These are phyloP conservation scores for Aspergillus ostianus DNA, from an alignment of 495 filamentous ascomycete species.

Conservation along the genomic window DNA sequence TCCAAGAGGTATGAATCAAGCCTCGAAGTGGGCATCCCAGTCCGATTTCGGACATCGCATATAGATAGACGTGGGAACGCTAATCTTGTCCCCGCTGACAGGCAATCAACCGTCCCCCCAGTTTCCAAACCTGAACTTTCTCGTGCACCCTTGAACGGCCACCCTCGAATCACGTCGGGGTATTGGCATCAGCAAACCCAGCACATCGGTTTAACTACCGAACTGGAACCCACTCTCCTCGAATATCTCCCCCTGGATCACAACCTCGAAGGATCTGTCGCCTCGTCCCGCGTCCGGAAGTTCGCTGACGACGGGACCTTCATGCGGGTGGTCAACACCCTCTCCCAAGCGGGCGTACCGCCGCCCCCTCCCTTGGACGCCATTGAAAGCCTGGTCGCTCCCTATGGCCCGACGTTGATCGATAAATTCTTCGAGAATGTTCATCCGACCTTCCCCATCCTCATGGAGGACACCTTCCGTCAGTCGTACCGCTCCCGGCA, in stretches of 20 bases:
- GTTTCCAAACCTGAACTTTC: slow-evolving; percentile 27
- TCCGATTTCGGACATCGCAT: slow-evolving; percentile 26
- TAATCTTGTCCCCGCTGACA: slow-evolving; percentile 20
- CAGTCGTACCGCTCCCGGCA: slow-evolving; percentile 79
- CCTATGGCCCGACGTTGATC: slow-evolving; percentile 76
- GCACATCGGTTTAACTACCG: slow-evolving; percentile 54
- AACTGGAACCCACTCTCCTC: slow-evolving; percentile 50
- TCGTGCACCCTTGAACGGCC: slow-evolving; percentile 23
- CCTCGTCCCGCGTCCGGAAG: slow-evolving; percentile 58
- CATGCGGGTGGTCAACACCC: slow-evolving; percentile 53
- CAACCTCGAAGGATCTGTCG: slow-evolving; percentile 40
- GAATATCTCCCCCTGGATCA: slow-evolving; percentile 44
- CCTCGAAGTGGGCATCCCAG: slow-evolving; percentile 7
- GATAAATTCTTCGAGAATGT: slow-evolving; percentile 86
- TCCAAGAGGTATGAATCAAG: slow-evolving; percentile 42
- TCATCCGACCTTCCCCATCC: slow-evolving; percentile 86
- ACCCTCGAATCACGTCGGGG: slow-evolving; percentile 34
- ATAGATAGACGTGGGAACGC: slow-evolving; percentile 15
- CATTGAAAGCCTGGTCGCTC: slow-evolving; percentile 79
- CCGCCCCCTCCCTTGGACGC: slow-evolving; percentile 66
- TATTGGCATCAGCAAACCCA: slow-evolving; percentile 49
- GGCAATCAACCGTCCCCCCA: slow-evolving; percentile 25
- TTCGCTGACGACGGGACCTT: slow-evolving; percentile 84
- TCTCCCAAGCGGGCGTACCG: slow-evolving; percentile 34
- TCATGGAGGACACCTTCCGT: slow-evolving; percentile 83